Evolutionary conservation across 2,329 filamentous ascomycete genomes (phyloP).

Genomic region (Sporothrix pallida): DNA sequence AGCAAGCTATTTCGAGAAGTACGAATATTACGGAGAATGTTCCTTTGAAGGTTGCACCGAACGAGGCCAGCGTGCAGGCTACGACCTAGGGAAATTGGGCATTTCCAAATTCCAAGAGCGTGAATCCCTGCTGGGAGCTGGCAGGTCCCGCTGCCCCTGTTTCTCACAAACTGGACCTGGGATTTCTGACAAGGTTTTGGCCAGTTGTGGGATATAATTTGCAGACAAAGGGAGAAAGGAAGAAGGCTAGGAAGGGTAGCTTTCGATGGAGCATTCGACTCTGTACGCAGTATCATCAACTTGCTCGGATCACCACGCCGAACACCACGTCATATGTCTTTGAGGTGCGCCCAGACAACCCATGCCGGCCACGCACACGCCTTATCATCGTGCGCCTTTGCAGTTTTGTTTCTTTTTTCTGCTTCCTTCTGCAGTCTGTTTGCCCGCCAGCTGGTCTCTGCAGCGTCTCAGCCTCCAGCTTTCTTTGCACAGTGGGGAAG

Average conservation of each 20-base stretch:
- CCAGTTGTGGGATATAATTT: no score
- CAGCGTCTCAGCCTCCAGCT: slow-evolving; percentile 30
- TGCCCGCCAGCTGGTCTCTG: slow-evolving; percentile 26
- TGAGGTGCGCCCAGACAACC: slow-evolving; percentile 1
- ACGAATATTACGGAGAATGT: neutral
- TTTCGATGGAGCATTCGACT: neutral
- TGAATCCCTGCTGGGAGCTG: slow-evolving; percentile 21
- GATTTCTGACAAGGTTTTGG: neutral
- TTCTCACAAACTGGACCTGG: neutral
- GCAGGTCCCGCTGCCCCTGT: slow-evolving; percentile 21
- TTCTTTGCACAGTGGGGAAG: slow-evolving; percentile 31
- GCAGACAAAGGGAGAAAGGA: no score
- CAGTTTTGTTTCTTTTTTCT: no score
- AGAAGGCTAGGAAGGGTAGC: neutral
- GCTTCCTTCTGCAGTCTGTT: slow-evolving; percentile 15
- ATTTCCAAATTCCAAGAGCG: slow-evolving; percentile 24
- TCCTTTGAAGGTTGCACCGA: slow-evolving; percentile 10
- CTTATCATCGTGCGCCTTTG: slow-evolving; percentile 3
- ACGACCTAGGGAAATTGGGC: slow-evolving; percentile 33
- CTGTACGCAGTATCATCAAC: no score
- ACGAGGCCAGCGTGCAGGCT: slow-evolving; percentile 19
- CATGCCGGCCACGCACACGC: slow-evolving; percentile 3
- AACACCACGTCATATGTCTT: slow-evolving; percentile 18
- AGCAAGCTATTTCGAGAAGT: neutral
- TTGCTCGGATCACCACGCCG: neutral